Evolutionary conservation across 2,329 filamentous ascomycete species (phyloP).

Genomic region (Metarhizium guizhouense): DNA sequence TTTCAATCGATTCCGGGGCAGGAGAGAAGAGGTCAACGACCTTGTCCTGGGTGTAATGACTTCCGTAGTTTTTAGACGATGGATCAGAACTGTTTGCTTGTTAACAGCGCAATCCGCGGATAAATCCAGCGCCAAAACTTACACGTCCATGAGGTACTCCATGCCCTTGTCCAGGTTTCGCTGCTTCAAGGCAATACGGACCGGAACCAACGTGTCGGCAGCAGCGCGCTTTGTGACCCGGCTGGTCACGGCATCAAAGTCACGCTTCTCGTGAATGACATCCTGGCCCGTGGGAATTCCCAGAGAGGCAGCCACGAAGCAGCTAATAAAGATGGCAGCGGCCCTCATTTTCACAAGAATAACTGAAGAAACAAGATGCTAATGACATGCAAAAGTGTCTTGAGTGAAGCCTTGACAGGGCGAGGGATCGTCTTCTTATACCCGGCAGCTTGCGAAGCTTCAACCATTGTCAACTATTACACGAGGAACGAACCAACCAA

Average conservation of each 20-base stretch:
- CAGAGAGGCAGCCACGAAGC: slow-evolving; percentile 11
- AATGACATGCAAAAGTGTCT: not conserved
- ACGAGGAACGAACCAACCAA: no score
- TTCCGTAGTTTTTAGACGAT: slow-evolving; percentile 32
- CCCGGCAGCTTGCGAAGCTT: not conserved
- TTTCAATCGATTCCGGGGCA: slow-evolving; percentile 32
- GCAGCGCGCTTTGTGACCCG: slow-evolving; percentile 17
- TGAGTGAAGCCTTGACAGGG: not conserved
- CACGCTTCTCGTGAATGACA: slow-evolving; percentile 24
- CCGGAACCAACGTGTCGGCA: slow-evolving; percentile 18
- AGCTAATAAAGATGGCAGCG: slow-evolving; percentile 9
- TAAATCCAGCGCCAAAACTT: not conserved
- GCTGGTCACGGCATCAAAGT: slow-evolving; percentile 6
- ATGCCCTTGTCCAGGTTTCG: slow-evolving; percentile 36
- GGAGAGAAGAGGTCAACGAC: slow-evolving; percentile 34
- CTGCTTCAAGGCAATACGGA: slow-evolving; percentile 35
- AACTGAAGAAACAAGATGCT: not conserved
- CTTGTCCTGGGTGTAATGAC: slow-evolving; percentile 35
- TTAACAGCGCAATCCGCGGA: not conserved
- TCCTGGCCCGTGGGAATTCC: slow-evolving; percentile 12
- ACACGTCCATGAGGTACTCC: slow-evolving; percentile 18
- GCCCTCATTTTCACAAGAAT: slow-evolving; percentile 11
- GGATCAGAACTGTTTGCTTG: slow-evolving; percentile 25
- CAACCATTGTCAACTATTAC: no score
- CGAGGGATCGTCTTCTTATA: not conserved